Evolutionary conservation across 305 asterid species (phyloP).

Genomic region (Plantago rigida): DNA sequence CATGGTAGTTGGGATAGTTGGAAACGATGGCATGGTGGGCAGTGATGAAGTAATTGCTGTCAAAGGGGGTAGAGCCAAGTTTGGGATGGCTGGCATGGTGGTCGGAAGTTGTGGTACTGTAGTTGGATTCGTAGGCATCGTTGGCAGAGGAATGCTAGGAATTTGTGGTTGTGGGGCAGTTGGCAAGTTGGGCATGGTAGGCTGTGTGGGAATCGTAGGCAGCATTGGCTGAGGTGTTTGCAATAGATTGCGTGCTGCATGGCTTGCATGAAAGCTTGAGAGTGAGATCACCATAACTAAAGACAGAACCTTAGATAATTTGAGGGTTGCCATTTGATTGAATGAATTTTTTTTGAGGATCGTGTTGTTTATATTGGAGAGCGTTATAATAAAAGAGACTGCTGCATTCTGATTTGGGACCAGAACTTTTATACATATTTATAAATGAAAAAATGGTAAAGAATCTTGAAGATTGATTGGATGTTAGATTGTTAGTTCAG

Average conservation of each 20-base stretch:
- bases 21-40: slow-evolving; percentile 29
- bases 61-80: slow-evolving; percentile 25
- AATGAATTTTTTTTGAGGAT: too few relatives aligned
- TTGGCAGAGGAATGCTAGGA: slow-evolving; percentile 24
- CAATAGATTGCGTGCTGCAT: slow-evolving; percentile 5
- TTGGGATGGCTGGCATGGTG: slow-evolving; percentile 24
- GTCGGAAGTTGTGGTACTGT: slow-evolving; percentile 25
- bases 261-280: not conserved
- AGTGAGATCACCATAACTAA: not conserved
- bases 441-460: too few relatives aligned
- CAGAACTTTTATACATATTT: too few relatives aligned
- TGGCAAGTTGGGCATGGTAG: slow-evolving; percentile 32
- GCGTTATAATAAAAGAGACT: too few relatives aligned
- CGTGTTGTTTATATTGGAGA: too few relatives aligned
- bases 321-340: too few relatives aligned
- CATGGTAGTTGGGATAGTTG: slow-evolving; percentile 15
- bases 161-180: slow-evolving; percentile 27
- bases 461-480: too few relatives aligned
- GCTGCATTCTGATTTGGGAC: too few relatives aligned
- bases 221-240: slow-evolving; percentile 28
- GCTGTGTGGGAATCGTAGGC: slow-evolving; percentile 30
- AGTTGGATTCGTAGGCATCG: slow-evolving; percentile 8
- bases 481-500: too few relatives aligned
- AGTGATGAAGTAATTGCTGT: slow-evolving; percentile 15
- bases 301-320: too few relatives aligned